Evolutionary conservation across 257 asterid species (phyloP), one percentile per base, ranked within the genome.

Genomic region (Solanum habrochaites): DNA sequence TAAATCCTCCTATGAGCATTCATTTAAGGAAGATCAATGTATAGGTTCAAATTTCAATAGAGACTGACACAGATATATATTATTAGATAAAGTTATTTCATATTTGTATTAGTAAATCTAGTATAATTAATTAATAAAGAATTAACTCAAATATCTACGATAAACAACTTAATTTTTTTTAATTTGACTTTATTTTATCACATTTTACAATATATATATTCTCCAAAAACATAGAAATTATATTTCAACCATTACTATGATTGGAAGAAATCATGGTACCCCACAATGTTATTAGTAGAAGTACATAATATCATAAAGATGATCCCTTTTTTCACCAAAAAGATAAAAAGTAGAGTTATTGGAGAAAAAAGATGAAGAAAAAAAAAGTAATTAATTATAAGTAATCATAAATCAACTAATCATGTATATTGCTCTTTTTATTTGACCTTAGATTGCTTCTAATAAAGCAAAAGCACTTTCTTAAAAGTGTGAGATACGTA

Each of bases 381-480:
- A 8, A 3, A 40, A 14, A 5, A 78, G 35, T 39, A 8, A 80
- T 80, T 27, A 80, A 47, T 80, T 45, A 45, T 80, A 8, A 27
- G 18, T 47, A 27, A 4, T 45, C 84, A 77, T 43, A 77, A 77
- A 77, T 25, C 64, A 77, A 77, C 62, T 77, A 77, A 77, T 77
- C 83, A 77, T 77, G 11, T 43, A 42, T 77, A 43, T 32, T 77
- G 39, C 43, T 80, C 67, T 80, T 80, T 78, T 80, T 29, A 66
- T 45, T 80, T 80, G 66, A 80, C 84, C 67, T 47, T 18, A 78
- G 84, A 27, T 78, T 43, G 66, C 66, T 78, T 78, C 84, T 78
- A 78, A 15, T 78, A 80, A 80, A 80, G 84, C 84, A 80, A 80
- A 27, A 80, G 6, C 67, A 80, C 84, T 80, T 80, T 80, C 84